Conservation (phyloP, 352 stramenopile species). For the Phytopythium chamaehyphon region DNA sequence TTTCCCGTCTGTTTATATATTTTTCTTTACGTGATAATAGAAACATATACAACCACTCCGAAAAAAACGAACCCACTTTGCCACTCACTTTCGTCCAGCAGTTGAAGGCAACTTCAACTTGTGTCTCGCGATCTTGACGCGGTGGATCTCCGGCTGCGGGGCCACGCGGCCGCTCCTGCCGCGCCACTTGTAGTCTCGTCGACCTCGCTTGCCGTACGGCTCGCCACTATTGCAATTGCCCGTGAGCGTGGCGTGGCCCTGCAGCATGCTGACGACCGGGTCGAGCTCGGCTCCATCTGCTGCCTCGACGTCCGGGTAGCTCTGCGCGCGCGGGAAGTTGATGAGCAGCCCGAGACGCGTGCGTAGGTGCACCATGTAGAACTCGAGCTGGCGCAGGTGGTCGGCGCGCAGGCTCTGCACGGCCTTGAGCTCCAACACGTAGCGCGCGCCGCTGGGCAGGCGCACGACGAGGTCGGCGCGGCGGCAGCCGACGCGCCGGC, state of each 20-base stretch:
- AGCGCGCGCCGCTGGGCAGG: slow-evolving; percentile 11
- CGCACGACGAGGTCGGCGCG: slow-evolving; percentile 26
- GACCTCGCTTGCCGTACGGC: not conserved
- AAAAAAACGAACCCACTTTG: slow-evolving; percentile 1
- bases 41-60: not conserved
- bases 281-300: slow-evolving; percentile 3
- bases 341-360: slow-evolving; percentile 30
- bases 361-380: slow-evolving; percentile 35
- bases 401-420: slow-evolving; percentile 18
- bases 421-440: slow-evolving; percentile 38
- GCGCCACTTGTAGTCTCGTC: not conserved
- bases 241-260: not conserved
- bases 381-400: slow-evolving; percentile 31
- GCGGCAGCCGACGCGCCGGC: slow-evolving; percentile 16
- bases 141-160: slow-evolving; percentile 6
- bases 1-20: not conserved
- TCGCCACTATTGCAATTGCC: not conserved
- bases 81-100: no score
- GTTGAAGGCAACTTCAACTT: not conserved
- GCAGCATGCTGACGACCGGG: slow-evolving; percentile 4
- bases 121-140: slow-evolving; percentile 4
- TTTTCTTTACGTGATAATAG: not conserved
- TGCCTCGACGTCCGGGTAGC: slow-evolving; percentile 23
- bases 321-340: slow-evolving; percentile 30
- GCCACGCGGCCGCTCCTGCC: not conserved